Evolutionary conservation across 768 basidiomycete species (phyloP).

Genomic region (Tricholoma bakamatsutake): DNA sequence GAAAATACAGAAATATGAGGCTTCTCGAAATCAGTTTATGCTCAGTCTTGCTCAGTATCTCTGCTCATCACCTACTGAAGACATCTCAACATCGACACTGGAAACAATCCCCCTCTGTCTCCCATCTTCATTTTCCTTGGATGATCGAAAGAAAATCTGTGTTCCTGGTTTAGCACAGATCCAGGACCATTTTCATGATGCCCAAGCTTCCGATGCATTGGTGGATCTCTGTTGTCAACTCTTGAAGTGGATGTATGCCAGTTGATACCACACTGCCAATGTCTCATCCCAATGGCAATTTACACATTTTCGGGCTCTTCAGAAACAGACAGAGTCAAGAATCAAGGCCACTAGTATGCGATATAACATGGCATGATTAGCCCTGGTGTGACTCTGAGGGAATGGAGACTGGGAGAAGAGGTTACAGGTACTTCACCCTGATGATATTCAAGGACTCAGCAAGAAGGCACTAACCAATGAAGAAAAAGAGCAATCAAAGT

Average conservation of each 20-base stretch:
- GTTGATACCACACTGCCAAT: slow-evolving; percentile 14
- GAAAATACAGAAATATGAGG: not conserved
- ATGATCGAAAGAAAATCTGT: too few species aligned
- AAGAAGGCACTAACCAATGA: slow-evolving; percentile 2
- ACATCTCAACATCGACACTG: not conserved
- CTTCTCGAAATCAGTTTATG: not conserved
- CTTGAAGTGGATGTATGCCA: slow-evolving; percentile 10
- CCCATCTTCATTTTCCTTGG: slow-evolving; percentile 7
- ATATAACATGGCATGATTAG: slow-evolving; percentile 2
- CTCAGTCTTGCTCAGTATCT: not conserved
- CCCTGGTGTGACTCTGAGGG: slow-evolving; percentile 4
- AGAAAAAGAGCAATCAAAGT: not conserved
- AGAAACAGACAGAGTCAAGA: slow-evolving; percentile 2
- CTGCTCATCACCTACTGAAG: not conserved
- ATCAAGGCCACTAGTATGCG: not conserved
- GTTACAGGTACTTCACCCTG: not conserved
- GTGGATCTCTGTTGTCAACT: slow-evolving; percentile 13
- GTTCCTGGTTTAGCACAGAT: slow-evolving; percentile 9
- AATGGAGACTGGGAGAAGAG: slow-evolving; percentile 1
- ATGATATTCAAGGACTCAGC: slow-evolving; percentile 2
- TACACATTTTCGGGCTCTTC: slow-evolving; percentile 4
- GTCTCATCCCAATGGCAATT: not conserved
- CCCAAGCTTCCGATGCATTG: slow-evolving; percentile 13
- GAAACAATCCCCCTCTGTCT: slow-evolving; percentile 4
- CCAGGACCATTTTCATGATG: slow-evolving; percentile 15